phyloP scores from a whole-genome alignment of 495 filamentous ascomycete species.

The Penicillium manginii region DNA sequence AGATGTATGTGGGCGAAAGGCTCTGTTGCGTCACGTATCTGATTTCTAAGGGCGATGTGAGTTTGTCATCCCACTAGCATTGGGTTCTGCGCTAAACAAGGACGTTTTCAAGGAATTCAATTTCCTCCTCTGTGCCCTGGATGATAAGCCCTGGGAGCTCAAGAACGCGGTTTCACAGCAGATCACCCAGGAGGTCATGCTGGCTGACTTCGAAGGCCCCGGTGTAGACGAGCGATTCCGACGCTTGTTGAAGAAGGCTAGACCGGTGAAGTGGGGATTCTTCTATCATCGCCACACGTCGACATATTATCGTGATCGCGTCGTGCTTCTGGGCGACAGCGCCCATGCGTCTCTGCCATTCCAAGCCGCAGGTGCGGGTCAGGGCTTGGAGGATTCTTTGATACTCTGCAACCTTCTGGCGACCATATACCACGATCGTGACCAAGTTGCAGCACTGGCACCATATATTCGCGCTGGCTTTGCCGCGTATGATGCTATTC shows the following conservation, averaged over 20 bases:
- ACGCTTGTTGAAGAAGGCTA: not conserved
- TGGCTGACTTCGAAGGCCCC: not conserved
- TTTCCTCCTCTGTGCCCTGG: not conserved
- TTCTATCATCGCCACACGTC: constrained; percentile 28
- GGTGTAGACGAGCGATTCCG: not conserved
- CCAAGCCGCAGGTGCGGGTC: constrained; percentile 62
- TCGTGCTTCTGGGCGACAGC: constrained; percentile 56
- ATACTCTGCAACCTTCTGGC: constrained; percentile 52
- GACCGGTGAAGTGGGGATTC: constrained; percentile 13
- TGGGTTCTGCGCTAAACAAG: no score
- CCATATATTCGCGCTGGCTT: no score
- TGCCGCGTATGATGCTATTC: no score
- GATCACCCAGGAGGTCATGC: not conserved
- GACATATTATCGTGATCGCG: constrained; percentile 37
- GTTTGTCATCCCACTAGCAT: no score
- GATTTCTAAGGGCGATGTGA: no score
- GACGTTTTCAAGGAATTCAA: not conserved
- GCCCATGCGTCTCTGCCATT: constrained; percentile 65
- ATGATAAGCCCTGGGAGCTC: not conserved
- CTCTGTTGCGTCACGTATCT: no score
- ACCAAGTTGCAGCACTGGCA: no score
- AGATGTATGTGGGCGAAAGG: no score
- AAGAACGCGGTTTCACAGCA: not conserved
- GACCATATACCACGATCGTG: no score
- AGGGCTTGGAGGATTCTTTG: constrained; percentile 61